A percentile compares a stretch with the other conserved stretches of the same genome.
Evolutionary conservation across 495 filamentous ascomycete species (phyloP).

Genomic region (Elaphomyces granulatus): DNA sequence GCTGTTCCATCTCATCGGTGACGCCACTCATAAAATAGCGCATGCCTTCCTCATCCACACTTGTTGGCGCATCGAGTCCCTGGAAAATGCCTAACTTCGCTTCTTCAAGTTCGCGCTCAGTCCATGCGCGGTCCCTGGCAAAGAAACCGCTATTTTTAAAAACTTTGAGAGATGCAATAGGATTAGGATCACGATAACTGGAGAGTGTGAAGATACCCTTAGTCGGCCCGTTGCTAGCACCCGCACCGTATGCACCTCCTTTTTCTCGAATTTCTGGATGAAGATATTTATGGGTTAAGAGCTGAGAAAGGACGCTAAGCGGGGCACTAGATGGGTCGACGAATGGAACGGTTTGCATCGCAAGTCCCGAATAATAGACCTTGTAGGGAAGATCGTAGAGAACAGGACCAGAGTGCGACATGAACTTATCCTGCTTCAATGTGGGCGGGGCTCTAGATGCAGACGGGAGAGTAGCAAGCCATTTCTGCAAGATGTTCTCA

Average conservation of each 20-base stretch:
- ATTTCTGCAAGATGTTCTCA: constrained; percentile 53
- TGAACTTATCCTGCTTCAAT: constrained; percentile 22
- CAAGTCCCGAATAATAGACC: constrained; percentile 79
- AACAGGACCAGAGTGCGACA: constrained; percentile 40
- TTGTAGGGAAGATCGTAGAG: constrained; percentile 96
- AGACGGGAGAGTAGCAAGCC: constrained; percentile 46
- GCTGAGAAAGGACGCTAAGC: constrained; percentile 76
- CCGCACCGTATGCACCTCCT: constrained; percentile 89
- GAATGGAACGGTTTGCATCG: constrained; percentile 76
- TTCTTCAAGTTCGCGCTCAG: constrained; percentile 77
- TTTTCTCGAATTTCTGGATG: constrained; percentile 98
- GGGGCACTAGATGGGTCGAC: constrained; percentile 56
- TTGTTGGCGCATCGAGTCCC: constrained; percentile 78
- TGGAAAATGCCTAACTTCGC: constrained; percentile 94
- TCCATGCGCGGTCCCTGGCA: constrained; percentile 75
- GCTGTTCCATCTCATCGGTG: constrained; percentile 79
- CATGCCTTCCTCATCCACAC: constrained; percentile 82
- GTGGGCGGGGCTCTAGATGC: constrained; percentile 14
- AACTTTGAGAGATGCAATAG: constrained; percentile 70
- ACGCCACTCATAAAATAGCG: constrained; percentile 71
- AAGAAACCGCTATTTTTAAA: constrained; percentile 73
- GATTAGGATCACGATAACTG: constrained; percentile 95
- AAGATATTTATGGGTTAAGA: constrained; percentile 92
- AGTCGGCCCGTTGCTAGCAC: constrained; percentile 64
- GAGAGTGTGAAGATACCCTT: constrained; percentile 87